Percentiles rank a stretch among this genome's conserved stretches.
Evolutionary conservation across 2,329 filamentous ascomycete genomes (phyloP).

Genomic region (Penicillium vulpinum): DNA sequence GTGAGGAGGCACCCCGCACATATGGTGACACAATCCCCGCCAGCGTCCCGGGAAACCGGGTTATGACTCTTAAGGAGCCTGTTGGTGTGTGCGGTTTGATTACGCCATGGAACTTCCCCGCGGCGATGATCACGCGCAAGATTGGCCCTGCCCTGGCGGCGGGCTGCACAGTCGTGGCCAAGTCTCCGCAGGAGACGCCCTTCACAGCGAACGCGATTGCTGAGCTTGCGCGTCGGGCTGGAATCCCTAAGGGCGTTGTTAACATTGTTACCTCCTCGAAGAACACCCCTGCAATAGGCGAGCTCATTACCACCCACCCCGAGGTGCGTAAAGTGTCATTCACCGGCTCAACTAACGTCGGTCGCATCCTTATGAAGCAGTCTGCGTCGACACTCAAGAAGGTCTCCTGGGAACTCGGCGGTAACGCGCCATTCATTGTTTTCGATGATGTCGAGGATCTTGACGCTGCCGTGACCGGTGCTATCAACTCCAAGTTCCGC

Average conservation of each 20-base stretch:
- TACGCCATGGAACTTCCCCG: slow-evolving; percentile 66
- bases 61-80: slow-evolving; percentile 65
- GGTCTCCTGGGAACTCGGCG: slow-evolving; percentile 85
- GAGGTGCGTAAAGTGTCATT: slow-evolving; percentile 89
- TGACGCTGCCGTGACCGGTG: slow-evolving; percentile 78
- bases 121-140: slow-evolving; percentile 55
- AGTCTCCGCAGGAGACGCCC: slow-evolving; percentile 88
- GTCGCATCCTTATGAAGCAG: slow-evolving; percentile 85
- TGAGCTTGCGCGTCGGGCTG: slow-evolving; percentile 81
- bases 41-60: slow-evolving; percentile 58
- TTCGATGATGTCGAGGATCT: slow-evolving; percentile 88
- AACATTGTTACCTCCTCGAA: slow-evolving; percentile 80
- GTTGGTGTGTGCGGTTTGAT: slow-evolving; percentile 68
- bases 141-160: slow-evolving; percentile 69
- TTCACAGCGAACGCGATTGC: slow-evolving; percentile 86
- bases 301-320: slow-evolving; percentile 72
- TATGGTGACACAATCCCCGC: slow-evolving; percentile 65
- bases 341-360: slow-evolving; percentile 71
- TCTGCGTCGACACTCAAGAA: slow-evolving; percentile 81
- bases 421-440: slow-evolving; percentile 94
- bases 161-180: slow-evolving; percentile 92
- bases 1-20: slow-evolving; percentile 59
- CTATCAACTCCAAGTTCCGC: slow-evolving; percentile 86
- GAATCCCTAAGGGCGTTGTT: slow-evolving; percentile 85
- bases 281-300: slow-evolving; percentile 78